A percentile compares a stretch with the other conserved stretches of the same genome.
Conservation (phyloP, 805 yeast genomes). For the Kazachstania psychrophila region DNA sequence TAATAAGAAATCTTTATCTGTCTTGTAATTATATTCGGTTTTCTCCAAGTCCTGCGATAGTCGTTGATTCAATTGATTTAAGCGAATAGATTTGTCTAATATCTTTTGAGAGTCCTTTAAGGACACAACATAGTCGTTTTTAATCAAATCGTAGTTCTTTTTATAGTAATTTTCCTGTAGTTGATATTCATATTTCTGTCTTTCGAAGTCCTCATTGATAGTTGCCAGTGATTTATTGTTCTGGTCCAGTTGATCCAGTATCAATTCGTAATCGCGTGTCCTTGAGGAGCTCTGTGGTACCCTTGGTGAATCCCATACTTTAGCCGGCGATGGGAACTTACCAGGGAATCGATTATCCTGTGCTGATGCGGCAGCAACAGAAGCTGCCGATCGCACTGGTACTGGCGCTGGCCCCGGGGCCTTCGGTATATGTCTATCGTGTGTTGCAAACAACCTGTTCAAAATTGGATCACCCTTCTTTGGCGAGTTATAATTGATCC, state of each 20-base stretch:
- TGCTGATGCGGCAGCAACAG: background rate
- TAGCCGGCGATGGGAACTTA: conserved; percentile 28
- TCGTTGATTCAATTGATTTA: conserved; percentile 10
- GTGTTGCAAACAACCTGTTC: conserved; percentile 14
- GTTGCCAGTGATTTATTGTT: conserved; percentile 9
- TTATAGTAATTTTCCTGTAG: conserved; percentile 12
- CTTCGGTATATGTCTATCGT: too few relatives aligned
- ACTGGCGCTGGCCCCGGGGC: too few relatives aligned
- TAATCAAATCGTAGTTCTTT: conserved; percentile 21
- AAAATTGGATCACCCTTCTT: conserved; percentile 18
- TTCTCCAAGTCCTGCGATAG: conserved; percentile 1
- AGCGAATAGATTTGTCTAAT: conserved; percentile 1
- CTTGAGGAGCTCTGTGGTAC: background rate
- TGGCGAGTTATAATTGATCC: conserved; percentile 14
- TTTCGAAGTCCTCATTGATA: conserved; percentile 11
- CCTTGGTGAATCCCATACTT: conserved; percentile 2
- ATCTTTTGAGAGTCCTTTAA: conserved; percentile 4
- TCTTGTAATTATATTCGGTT: background rate
- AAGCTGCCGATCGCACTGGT: too few relatives aligned
- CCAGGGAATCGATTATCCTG: conserved; percentile 17
- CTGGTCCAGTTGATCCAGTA: conserved; percentile 19
- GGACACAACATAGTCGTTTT: conserved; percentile 7
- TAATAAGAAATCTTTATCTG: background rate
- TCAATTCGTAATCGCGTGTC: conserved; percentile 13
- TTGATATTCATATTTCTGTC: conserved; percentile 6